phyloP scores from a whole-genome alignment of 306 rosid genomes.

The Sicyos baderoa region DNA sequence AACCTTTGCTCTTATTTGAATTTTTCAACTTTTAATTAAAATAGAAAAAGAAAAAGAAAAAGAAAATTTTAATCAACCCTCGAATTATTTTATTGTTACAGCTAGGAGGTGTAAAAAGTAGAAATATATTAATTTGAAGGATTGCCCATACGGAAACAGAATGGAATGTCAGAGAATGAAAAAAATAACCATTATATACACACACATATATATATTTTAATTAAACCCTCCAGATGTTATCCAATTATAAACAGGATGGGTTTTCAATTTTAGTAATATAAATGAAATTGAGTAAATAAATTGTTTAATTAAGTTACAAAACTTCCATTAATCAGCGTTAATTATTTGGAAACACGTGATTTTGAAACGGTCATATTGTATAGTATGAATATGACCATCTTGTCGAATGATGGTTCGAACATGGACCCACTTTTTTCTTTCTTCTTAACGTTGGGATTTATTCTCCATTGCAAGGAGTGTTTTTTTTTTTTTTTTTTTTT shows the following conservation, averaged over 20 bases:
- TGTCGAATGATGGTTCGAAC: not conserved
- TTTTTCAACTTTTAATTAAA: too few relatives aligned
- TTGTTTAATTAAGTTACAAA: not conserved
- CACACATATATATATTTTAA: not conserved
- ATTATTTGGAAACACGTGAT: not conserved
- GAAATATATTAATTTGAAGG: not conserved
- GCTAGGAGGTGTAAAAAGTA: not conserved
- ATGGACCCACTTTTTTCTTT: not conserved
- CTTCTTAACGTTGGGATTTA: not conserved
- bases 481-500: too few relatives aligned
- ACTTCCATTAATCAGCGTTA: not conserved
- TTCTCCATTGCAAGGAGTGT: too few relatives aligned
- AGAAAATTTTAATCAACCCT: too few relatives aligned
- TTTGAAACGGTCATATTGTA: not conserved
- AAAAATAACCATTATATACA: not conserved
- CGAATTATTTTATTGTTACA: not conserved
- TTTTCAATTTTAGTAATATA: not conserved
- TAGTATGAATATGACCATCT: too few relatives aligned
- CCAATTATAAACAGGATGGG: not conserved
- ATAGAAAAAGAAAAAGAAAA: too few relatives aligned
- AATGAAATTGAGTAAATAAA: too few relatives aligned
- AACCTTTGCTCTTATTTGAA: too few relatives aligned
- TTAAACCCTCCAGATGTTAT: not conserved
- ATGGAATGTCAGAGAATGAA: conserved; percentile 8
- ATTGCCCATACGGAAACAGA: conserved; percentile 14